A percentile compares a stretch with the other conserved stretches of the same genome.
These are phyloP conservation scores for Violaceomyces palustris DNA, from an alignment of 1,284 basidiomycete species.

Conservation along the genomic window DNA sequence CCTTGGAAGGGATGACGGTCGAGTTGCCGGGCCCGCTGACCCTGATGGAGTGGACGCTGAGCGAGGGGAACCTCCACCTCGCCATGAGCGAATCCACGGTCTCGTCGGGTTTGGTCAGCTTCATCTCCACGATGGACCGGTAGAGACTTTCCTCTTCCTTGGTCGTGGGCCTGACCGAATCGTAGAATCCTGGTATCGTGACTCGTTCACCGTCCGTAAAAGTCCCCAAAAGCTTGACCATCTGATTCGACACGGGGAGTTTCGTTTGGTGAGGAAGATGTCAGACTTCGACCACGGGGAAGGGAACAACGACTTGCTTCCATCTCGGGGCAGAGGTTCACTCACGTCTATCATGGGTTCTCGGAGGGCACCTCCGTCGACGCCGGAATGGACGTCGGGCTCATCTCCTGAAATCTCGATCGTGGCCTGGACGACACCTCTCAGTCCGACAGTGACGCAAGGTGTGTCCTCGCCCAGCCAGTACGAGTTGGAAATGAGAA, in stretches of 20 bases:
- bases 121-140: conserved; percentile 27
- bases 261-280: too few relatives aligned
- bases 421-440: conserved; percentile 82
- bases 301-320: too few relatives aligned
- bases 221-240: conserved; percentile 72
- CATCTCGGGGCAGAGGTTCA: too few relatives aligned
- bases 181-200: conserved; percentile 78
- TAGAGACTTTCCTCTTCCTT: conserved; percentile 50
- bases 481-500: conserved; percentile 68
- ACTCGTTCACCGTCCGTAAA: conserved; percentile 61
- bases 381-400: conserved; percentile 80
- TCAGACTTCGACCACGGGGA: too few relatives aligned
- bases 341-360: conserved; percentile 92
- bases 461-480: conserved; percentile 94
- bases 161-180: conserved; percentile 45
- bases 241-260: conserved; percentile 53
- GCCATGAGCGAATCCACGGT: conserved; percentile 35
- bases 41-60: conserved; percentile 39
- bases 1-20: conserved; percentile 41
- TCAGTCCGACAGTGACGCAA: conserved; percentile 88
- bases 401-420: conserved; percentile 61
- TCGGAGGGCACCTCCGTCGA: conserved; percentile 78
- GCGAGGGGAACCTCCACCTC: conserved; percentile 41
- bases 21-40: conserved; percentile 35
- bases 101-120: conserved; percentile 4